Evolutionary conservation across 805 yeast species (phyloP), one percentile per base, ranked within the genome.

Genomic region (Hanseniaspora guilliermondii): DNA sequence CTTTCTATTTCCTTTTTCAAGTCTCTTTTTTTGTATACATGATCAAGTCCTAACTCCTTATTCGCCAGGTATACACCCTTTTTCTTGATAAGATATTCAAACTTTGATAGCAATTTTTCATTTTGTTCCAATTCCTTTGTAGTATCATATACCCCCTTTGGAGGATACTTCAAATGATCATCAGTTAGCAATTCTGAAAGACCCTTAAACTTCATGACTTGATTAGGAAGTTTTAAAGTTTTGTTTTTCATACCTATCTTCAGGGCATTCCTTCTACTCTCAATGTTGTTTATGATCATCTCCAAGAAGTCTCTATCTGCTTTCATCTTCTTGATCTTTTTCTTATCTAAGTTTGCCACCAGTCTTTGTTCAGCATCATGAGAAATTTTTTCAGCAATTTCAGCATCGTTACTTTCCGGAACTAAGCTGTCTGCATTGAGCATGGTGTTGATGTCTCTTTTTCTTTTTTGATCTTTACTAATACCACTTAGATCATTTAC

Each of bases 311-410:
- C 93, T 71, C 64, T 91, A 2, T 17, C 27, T 7, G 44, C 97
- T 56, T 97, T 73, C 2, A 83, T 86, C 64, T 89, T 87, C 56
- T 97, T 70, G 56, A 89, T 86, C 0, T 97, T 96, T 67, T 91
- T 91, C 60, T 89, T 88, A 57, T 97, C 98, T 65, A 85, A 87
- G 0, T 97, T 88, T 61, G 87, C 89, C 12, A 95, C 86, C 58
- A 91, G 70, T 60, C 98, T 76, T 1, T 96, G 95, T 47, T 83
- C 76, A 0, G 98, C 98, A 64, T 93, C 98, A 44, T 52, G 55
- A 7, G 55, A 36, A 4, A 52, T 44, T 3, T 36, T 24, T 2
- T 52, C 49, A 19, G 8, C 8, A 19, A n/a, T 87, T 79, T 7
- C 89, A 67, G 96, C 89, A 87, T 65, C 91, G 97, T 55, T 77